Percentiles rank a stretch among this genome's conserved stretches.
phyloP scores from a whole-genome alignment of 75 land plant genomes.

The Cupressus sempervirens region DNA sequence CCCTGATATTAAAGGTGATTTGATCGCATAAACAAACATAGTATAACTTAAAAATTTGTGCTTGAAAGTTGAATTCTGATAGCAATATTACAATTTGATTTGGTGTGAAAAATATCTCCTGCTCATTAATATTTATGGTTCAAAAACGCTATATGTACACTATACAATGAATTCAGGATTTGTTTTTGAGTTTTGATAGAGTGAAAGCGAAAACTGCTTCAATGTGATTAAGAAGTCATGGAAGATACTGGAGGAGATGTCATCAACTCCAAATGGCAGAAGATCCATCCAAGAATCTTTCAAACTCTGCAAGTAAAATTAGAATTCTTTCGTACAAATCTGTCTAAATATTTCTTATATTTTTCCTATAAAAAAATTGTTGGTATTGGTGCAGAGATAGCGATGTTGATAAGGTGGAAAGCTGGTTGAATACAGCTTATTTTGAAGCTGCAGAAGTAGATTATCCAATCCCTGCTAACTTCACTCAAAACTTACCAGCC shows the following conservation, averaged over 20 bases:
- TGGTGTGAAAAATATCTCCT: no score
- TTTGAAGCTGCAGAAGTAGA: constrained; percentile 35
- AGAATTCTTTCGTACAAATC: background rate
- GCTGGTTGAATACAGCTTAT: constrained; percentile 23
- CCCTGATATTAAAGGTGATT: no score
- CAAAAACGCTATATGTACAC: no score
- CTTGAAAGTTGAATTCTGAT: no score
- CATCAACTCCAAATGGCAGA: constrained; percentile 35
- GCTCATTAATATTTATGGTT: no score
- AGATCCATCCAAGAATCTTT: constrained; percentile 32
- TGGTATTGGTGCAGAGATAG: background rate
- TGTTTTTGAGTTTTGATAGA: no score
- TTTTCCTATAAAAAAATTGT: background rate
- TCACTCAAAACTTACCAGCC: constrained; percentile 30
- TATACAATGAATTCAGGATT: no score
- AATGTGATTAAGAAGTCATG: constrained; percentile 48
- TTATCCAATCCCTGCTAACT: constrained; percentile 32
- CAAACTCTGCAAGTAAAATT: constrained; percentile 48
- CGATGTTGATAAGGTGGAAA: background rate
- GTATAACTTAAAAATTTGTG: no score
- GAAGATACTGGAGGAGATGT: constrained; percentile 35
- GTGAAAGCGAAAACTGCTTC: constrained; percentile 45
- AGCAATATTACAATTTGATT: no score
- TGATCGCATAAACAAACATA: no score
- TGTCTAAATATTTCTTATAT: background rate